Evolutionary conservation across 2,329 filamentous ascomycete species (phyloP), one percentile per base, ranked within the genome.

Genomic region (Colletotrichum scovillei): DNA sequence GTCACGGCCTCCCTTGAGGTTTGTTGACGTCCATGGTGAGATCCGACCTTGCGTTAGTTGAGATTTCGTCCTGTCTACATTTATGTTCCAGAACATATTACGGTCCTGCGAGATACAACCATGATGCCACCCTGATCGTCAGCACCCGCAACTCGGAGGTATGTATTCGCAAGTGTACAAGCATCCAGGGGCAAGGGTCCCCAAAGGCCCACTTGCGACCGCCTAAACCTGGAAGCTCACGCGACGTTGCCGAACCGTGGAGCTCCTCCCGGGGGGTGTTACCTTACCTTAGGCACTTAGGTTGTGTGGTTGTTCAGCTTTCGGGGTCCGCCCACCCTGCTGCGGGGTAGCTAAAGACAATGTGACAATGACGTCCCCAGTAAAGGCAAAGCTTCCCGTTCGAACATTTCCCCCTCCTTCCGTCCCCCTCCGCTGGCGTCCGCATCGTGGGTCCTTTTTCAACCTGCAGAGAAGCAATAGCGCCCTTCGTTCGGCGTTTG

Each of bases 401-500:
- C 4, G 11, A 30, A 30, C 9, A 19, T n/a, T 57, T 35, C 30
- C 58, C 57, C 32, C 7, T 35, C 6, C 52, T 55, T 35, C 32
- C 32, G 32, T 35, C 52, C 52, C 52, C 52, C 52, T 55, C 52
- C 52, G 24, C 22, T 55, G 52, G 52, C 28, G n/a, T 49, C 46
- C 26, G 42, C 60, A 53, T 53, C 60, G 60, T 26, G 28, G 52
- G 49, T n/a, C 32, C 22, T 38, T 14, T 2, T 9, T 26, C 30
- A 32, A 19, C 64, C 24, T 46, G 22, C 58, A 22, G 42, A 63
- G 14, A 35, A 24, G 56, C 16, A 38, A 42, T 46, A 9, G 30
- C 11, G 42, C 4, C 53, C 22, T 7, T 32, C 14, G 4, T 24
- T 62, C 70, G 59, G 70, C 30, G 26, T 72, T 65, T 60, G 70